A percentile compares a stretch with the other conserved stretches of the same genome.
phyloP scores from a whole-genome alignment of 768 basidiomycete genomes.

The Panaeolus cyanescens region DNA sequence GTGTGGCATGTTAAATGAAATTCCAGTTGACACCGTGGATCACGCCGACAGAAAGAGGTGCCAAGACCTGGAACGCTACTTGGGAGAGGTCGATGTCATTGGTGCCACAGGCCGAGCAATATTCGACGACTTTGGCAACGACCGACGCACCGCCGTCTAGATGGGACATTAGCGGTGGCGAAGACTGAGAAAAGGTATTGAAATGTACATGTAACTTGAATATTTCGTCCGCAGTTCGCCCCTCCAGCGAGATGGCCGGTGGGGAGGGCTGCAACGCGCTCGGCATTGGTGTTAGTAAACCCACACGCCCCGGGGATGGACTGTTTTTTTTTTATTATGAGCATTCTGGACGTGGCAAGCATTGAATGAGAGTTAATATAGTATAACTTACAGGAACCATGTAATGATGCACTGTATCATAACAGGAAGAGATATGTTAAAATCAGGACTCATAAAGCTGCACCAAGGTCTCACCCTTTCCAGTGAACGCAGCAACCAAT shows the following conservation, averaged over 20 bases:
- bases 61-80: slow-evolving; percentile 22
- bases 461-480: too few species aligned
- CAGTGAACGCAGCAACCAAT: too few species aligned
- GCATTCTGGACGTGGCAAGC: too few species aligned
- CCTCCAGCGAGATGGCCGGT: background rate
- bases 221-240: background rate
- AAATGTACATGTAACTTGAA: background rate
- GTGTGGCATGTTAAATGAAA: slow-evolving; percentile 18
- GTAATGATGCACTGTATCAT: too few species aligned
- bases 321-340: too few species aligned
- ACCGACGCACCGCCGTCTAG: background rate
- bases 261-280: background rate
- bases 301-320: too few species aligned
- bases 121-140: slow-evolving; percentile 23
- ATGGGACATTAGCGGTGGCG: background rate
- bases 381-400: too few species aligned
- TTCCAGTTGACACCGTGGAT: slow-evolving; percentile 21
- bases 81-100: slow-evolving; percentile 30
- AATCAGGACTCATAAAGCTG: too few species aligned
- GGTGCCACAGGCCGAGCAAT: slow-evolving; percentile 24
- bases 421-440: too few species aligned
- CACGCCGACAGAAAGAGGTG: slow-evolving; percentile 13
- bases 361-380: too few species aligned
- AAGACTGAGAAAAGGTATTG: background rate
- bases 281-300: background rate